phyloP scores from a whole-genome alignment of 139 green algal genomes.

The Tetraselmis striata region DNA sequence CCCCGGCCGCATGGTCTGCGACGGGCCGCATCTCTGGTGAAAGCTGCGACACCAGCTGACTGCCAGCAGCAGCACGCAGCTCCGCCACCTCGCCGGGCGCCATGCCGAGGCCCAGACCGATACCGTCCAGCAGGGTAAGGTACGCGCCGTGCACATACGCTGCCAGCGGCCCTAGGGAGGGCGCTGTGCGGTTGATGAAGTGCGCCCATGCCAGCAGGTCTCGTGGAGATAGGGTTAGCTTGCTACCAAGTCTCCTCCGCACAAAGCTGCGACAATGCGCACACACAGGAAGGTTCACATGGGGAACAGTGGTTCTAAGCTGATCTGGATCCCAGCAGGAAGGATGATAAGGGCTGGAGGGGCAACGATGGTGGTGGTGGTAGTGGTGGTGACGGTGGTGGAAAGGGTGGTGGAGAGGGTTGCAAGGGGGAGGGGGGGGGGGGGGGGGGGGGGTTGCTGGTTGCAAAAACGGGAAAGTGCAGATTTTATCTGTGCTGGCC shows the following conservation, averaged over 20 bases:
- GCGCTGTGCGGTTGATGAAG: constrained; percentile 68
- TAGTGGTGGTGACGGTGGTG: no score
- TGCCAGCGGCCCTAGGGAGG: constrained; percentile 38
- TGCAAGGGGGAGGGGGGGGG: no score
- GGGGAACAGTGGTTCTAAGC: no score
- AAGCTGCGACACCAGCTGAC: constrained; percentile 52
- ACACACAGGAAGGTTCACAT: no score
- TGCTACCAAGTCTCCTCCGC: background rate
- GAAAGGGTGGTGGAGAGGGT: no score
- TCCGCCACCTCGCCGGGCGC: constrained; percentile 22
- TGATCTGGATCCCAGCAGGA: no score
- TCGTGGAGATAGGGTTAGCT: constrained; percentile 61
- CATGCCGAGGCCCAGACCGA: constrained; percentile 76
- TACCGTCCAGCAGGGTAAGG: constrained; percentile 87
- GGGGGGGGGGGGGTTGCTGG: no score
- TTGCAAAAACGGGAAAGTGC: no score
- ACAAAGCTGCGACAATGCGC: no score
- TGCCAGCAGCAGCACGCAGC: constrained; percentile 41
- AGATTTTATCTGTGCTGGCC: no score
- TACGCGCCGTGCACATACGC: constrained; percentile 85
- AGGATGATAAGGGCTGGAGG: no score
- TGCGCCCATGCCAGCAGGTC: constrained; percentile 87
- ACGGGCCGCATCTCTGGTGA: constrained; percentile 22
- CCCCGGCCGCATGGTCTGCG: constrained; percentile 24
- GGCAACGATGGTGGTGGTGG: no score